Evolutionary conservation across 2,329 filamentous ascomycete species (phyloP).

Genomic region (Ophiostoma piceae): DNA sequence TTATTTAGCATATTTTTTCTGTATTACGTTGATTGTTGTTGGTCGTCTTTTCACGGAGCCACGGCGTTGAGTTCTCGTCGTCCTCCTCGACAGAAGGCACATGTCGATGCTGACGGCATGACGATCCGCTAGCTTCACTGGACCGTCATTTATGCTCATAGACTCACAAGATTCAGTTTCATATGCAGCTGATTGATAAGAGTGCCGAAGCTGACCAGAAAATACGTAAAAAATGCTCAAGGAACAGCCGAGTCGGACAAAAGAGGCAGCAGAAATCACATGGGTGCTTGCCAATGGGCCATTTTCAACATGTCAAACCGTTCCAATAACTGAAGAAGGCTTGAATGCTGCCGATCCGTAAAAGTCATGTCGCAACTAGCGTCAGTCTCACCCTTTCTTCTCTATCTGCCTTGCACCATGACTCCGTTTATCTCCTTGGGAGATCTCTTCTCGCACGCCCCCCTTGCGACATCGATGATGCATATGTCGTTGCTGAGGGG

Average conservation of each 20-base stretch:
- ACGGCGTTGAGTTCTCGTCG: not conserved
- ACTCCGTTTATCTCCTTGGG: not conserved
- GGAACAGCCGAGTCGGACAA: not conserved
- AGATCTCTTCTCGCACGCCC: constrained; percentile 1
- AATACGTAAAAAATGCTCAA: not conserved
- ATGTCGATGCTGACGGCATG: not conserved
- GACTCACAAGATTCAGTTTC: not conserved
- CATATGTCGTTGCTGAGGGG: constrained; percentile 15
- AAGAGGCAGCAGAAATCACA: not conserved
- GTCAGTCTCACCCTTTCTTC: not conserved
- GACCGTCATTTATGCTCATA: not conserved
- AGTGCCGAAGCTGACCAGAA: not conserved
- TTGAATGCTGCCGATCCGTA: not conserved
- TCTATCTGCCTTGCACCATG: not conserved
- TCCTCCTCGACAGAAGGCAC: not conserved
- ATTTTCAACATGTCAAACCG: not conserved
- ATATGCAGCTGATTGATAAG: constrained; percentile 2
- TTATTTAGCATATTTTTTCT: too few species aligned
- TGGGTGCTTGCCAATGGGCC: too few species aligned
- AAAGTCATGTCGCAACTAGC: not conserved
- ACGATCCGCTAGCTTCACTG: not conserved
- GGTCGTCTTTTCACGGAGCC: not conserved
- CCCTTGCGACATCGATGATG: constrained; percentile 16
- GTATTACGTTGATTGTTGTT: not conserved
- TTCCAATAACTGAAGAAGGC: not conserved